Evolutionary conservation across 2,329 filamentous ascomycete species (phyloP).

Genomic region (Trichoderma pleuroti): DNA sequence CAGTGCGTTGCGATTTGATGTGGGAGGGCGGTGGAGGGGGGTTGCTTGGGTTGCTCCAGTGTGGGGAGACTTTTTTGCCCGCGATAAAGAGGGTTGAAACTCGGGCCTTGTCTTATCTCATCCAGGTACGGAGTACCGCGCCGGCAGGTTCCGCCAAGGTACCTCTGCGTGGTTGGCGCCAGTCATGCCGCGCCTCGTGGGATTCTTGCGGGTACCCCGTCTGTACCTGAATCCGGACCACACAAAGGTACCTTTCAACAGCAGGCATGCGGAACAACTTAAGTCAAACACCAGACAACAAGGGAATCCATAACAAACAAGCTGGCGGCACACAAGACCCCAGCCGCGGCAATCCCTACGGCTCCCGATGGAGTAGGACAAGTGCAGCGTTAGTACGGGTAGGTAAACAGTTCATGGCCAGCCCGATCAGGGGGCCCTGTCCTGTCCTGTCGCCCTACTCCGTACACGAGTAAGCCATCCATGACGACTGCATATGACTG

Average conservation of each 20-base stretch:
- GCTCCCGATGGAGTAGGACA: not conserved
- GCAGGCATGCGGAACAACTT: not conserved
- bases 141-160: not conserved
- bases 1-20: constrained; percentile 14
- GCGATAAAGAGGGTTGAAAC: constrained; percentile 11
- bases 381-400: not conserved
- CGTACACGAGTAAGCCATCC: not conserved
- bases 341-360: not conserved
- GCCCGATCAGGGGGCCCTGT: not conserved
- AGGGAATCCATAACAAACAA: not conserved
- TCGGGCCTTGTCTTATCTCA: constrained; percentile 12
- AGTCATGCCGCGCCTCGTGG: not conserved
- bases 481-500: not conserved
- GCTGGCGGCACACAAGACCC: not conserved
- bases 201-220: not conserved
- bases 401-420: not conserved
- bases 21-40: constrained; percentile 18
- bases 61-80: constrained; percentile 11
- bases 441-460: not conserved
- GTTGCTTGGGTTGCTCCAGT: not conserved
- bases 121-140: not conserved
- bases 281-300: not conserved
- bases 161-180: not conserved
- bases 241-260: not conserved
- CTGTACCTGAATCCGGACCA: not conserved